Evolutionary conservation across 352 stramenopile genomes (phyloP).

Genomic region (Pythium apleroticum): DNA sequence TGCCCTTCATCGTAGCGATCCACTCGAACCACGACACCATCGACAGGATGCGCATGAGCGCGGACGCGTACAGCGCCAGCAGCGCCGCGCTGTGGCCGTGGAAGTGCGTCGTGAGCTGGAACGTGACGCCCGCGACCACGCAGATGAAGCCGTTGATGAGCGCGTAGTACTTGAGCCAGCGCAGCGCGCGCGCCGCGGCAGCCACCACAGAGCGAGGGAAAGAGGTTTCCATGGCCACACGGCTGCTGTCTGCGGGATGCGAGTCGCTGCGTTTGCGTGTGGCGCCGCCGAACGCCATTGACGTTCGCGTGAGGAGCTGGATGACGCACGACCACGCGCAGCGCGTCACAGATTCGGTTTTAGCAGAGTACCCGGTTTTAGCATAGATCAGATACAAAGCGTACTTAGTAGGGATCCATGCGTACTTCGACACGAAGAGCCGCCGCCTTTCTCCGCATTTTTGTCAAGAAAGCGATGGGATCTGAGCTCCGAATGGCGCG

Average conservation of each 20-base stretch:
- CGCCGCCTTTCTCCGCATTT: too few species aligned
- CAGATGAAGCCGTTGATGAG: conserved; percentile 85
- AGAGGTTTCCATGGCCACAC: background rate
- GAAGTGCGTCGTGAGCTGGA: conserved; percentile 20
- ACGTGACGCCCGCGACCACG: conserved; percentile 41
- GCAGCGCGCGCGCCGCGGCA: conserved; percentile 29
- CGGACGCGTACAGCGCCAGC: conserved; percentile 1
- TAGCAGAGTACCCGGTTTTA: conserved; percentile 7
- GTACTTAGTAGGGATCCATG: background rate
- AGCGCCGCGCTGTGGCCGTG: conserved; percentile 1
- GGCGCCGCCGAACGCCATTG: conserved; percentile 2
- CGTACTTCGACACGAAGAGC: background rate
- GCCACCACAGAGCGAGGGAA: background rate
- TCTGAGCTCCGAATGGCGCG: background rate
- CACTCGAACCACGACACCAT: conserved; percentile 80
- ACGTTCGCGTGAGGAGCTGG: background rate
- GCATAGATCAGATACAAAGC: background rate
- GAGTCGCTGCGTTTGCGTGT: background rate
- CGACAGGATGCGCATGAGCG: conserved; percentile 55
- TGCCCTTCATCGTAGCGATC: conserved; percentile 65
- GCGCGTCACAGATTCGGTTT: conserved; percentile 25
- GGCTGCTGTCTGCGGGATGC: background rate
- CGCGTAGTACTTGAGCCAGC: conserved; percentile 75
- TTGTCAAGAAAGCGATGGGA: conserved; percentile 1
- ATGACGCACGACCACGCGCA: conserved; percentile 3